Conservation (phyloP, 306 rosid genomes). For the Cicer judaicum region DNA sequence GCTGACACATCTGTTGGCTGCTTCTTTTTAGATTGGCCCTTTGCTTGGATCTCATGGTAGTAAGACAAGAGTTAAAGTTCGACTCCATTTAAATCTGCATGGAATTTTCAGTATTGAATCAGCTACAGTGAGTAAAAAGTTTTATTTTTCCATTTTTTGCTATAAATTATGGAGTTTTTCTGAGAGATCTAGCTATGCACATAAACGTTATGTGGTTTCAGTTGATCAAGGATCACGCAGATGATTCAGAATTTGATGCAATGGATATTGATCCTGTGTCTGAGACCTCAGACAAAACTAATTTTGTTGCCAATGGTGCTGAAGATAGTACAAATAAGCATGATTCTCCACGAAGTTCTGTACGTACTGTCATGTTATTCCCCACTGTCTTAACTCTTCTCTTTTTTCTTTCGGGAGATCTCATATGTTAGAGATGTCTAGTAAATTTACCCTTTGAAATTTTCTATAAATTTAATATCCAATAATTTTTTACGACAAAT, state of each 20-base stretch:
- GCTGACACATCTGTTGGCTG: constrained; percentile 32
- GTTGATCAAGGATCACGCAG: constrained; percentile 72
- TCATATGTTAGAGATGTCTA: constrained; percentile 2
- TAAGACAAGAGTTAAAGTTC: constrained; percentile 78
- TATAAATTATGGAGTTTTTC: constrained; percentile 40
- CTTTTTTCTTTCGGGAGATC: neutral
- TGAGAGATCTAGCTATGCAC: constrained; percentile 35
- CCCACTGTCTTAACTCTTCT: neutral
- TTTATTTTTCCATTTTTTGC: constrained; percentile 37
- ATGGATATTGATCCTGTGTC: constrained; percentile 66
- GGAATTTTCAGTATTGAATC: constrained; percentile 83
- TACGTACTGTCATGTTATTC: constrained; percentile 48
- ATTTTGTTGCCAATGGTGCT: constrained; percentile 55
- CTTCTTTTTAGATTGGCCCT: constrained; percentile 80
- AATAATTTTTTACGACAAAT: constrained; percentile 27
- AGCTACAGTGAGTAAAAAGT: constrained; percentile 70
- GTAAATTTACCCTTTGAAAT: neutral
- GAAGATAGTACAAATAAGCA: constrained; percentile 49
- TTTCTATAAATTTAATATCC: neutral
- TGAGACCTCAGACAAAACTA: constrained; percentile 45
- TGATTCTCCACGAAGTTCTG: constrained; percentile 61
- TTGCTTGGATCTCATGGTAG: constrained; percentile 61
- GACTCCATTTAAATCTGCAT: constrained; percentile 73
- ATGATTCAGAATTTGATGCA: constrained; percentile 55
- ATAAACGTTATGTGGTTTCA: constrained; percentile 51